phyloP scores from a whole-genome alignment of 202 grass and related monocot species.

The Brachypodium distachyon region DNA sequence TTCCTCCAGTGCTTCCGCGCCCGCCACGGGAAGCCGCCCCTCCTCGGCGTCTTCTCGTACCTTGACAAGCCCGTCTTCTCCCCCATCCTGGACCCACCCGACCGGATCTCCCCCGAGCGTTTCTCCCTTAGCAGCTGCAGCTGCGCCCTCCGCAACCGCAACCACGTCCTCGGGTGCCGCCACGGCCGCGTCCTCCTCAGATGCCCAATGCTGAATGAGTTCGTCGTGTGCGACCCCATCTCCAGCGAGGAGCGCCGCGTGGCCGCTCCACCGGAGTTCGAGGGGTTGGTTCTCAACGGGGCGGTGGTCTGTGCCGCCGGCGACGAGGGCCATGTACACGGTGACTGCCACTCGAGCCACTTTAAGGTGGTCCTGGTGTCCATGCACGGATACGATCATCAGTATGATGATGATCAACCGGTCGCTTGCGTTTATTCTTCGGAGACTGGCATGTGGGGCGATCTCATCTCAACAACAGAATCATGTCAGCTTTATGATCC shows the following conservation, averaged over 20 bases:
- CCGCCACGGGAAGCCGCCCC: background rate
- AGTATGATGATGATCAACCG: background rate
- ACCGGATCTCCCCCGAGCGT: background rate
- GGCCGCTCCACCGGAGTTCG: background rate
- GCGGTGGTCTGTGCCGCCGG: background rate
- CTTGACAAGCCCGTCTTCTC: background rate
- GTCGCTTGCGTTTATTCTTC: background rate
- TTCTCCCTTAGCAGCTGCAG: background rate
- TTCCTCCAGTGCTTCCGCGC: background rate
- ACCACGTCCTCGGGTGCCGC: background rate
- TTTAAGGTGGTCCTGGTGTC: background rate
- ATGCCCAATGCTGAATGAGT: accelerated
- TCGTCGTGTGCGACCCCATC: background rate
- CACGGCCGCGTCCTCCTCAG: background rate
- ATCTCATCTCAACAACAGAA: background rate
- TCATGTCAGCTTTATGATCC: background rate
- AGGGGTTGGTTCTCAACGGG: accelerated
- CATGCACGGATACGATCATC: background rate
- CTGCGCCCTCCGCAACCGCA: accelerated
- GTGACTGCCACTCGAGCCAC: background rate
- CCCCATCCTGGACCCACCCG: background rate
- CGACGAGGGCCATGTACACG: background rate
- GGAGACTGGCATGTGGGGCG: background rate
- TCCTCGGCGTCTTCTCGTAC: background rate
- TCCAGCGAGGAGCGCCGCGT: background rate